A percentile compares a stretch with the other conserved stretches of the same genome.
Evolutionary conservation across 768 basidiomycete genomes (phyloP).

Genomic region (Leccinum aurantiacum): DNA sequence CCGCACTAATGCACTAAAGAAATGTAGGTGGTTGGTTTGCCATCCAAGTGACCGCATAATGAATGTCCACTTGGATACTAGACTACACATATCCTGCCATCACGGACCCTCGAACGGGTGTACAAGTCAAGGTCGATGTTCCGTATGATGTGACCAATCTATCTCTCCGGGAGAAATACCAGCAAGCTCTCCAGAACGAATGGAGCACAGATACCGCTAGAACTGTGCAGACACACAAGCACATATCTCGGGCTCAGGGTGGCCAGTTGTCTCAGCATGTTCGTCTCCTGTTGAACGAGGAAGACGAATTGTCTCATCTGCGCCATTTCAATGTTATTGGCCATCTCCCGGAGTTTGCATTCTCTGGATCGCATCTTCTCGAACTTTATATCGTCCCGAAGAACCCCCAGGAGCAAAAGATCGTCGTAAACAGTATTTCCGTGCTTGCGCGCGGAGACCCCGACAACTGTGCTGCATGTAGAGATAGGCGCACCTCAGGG

Average conservation of each 20-base stretch:
- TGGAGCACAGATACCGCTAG: background rate
- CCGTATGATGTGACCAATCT: constrained; percentile 8
- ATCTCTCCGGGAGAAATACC: constrained; percentile 8
- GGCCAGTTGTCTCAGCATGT: background rate
- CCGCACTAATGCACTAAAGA: background rate
- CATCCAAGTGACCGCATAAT: background rate
- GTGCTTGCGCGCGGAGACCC: constrained; percentile 14
- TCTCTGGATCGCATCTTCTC: constrained; percentile 20
- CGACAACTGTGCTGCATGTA: constrained; percentile 12
- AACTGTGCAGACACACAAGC: background rate
- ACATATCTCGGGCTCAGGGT: background rate
- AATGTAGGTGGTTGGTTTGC: constrained; percentile 5
- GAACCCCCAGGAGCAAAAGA: background rate
- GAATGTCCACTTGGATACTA: background rate
- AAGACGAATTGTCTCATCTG: background rate
- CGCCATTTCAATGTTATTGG: constrained; percentile 12
- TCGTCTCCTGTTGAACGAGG: constrained; percentile 8
- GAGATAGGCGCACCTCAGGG: constrained; percentile 9
- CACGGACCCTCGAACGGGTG: constrained; percentile 3
- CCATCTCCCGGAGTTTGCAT: constrained; percentile 17
- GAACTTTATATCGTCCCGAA: constrained; percentile 17
- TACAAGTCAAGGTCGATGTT: constrained; percentile 8
- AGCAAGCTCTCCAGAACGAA: constrained; percentile 2
- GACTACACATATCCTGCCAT: constrained; percentile 24
- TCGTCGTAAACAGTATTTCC: constrained; percentile 16